Evolutionary conservation across 2,329 filamentous ascomycete species (phyloP), one percentile per base, ranked within the genome.

Genomic region (Cercospora brassicicola): DNA sequence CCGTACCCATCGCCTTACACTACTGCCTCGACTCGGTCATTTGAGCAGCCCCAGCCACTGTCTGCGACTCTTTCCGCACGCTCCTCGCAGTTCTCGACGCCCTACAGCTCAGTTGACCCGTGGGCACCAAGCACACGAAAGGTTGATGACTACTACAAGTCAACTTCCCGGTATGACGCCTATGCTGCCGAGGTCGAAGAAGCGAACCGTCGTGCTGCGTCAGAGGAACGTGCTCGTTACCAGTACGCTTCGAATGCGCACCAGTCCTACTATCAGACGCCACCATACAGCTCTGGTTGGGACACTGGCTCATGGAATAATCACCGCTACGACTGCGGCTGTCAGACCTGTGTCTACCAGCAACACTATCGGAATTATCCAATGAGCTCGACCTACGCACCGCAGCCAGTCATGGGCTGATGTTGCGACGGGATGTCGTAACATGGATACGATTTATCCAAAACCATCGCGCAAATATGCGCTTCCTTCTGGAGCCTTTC

Each of bases 1-100:
- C 75, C 77, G 11, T 79, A 78, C 70, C 78, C 77, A 39, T 74
- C 75, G 26, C 75, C 77, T n/a, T 77, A 78, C 71, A 74, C 70
- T n/a, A 72, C 73, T n/a, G 68, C 65, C 13, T 69, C 64, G 30
- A 64, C 65, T 11, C 69, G 70, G 42, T 71, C 72, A 20, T 75
- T 75, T 55, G 75, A 76, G 45, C 69, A 71, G 28, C 74, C 75
- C 2, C 62, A 64, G 51, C 51, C 62, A 55, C 31, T 56, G 18
- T 63, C 61, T 42, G 59, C 59, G 13, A 28, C 61, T 0, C 67
- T 73, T 33, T 77, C 78, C 6, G 70, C 75, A 28, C 73, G 74
- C n/a, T 74, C 76, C 3, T 76, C 76, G 42, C 73, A 75, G 53
- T 78, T 75, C 67, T 70, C 71, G 30, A 77, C 76, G 7, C 73